phyloP scores from a whole-genome alignment of 495 filamentous ascomycete species.

The Hyaloscypha bicolor region DNA sequence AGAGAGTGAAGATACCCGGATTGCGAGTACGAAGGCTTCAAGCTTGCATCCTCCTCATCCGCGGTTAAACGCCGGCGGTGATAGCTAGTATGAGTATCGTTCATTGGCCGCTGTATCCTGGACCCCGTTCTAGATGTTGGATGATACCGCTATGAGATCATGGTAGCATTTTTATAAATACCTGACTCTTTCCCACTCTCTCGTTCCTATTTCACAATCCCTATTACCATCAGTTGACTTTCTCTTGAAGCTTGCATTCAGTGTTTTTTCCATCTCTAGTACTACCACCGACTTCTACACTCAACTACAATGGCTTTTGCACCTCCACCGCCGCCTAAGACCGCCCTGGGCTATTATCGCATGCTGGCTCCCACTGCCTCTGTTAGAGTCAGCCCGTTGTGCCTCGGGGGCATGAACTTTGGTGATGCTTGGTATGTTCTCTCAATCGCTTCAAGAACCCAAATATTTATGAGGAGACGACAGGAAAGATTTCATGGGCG shows the following conservation, averaged over 20 bases:
- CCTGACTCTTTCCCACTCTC: background rate
- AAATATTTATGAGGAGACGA: background rate
- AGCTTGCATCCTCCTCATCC: background rate
- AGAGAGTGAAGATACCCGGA: too few species aligned
- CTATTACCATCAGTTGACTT: background rate
- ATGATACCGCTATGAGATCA: background rate
- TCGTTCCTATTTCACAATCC: background rate
- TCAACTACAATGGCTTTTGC: slow-evolving; percentile 24
- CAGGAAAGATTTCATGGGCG: slow-evolving; percentile 52
- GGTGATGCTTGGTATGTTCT: slow-evolving; percentile 52
- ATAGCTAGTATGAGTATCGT: background rate
- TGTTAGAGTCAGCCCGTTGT: slow-evolving; percentile 61
- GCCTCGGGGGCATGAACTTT: slow-evolving; percentile 66
- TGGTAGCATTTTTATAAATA: background rate
- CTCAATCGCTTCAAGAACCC: background rate
- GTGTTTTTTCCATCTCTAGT: too few species aligned
- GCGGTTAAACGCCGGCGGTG: background rate
- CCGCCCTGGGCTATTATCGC: slow-evolving; percentile 57
- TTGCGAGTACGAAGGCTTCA: too few species aligned
- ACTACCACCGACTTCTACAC: background rate
- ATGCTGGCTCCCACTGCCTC: slow-evolving; percentile 60
- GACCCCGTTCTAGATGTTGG: background rate
- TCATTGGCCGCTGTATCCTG: background rate
- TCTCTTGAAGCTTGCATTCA: too few species aligned
- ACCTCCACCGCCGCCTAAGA: slow-evolving; percentile 44